These are phyloP conservation scores for Brassica hybrid DNA, from an alignment of 441 rosid genomes.

Conservation along the genomic window DNA sequence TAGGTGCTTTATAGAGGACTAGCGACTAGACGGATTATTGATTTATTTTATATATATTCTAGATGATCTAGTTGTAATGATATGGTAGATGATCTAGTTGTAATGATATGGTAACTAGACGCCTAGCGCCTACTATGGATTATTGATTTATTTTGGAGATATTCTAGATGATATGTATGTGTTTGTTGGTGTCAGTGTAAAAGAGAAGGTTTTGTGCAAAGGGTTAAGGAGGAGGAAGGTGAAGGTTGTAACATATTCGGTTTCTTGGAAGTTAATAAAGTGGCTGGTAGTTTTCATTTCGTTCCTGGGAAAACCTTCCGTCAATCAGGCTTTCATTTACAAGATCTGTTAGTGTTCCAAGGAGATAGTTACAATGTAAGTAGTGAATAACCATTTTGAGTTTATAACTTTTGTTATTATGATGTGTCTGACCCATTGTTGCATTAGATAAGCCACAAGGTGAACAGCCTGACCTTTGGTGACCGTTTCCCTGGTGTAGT, in stretches of 20 bases:
- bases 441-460: slow-evolving; percentile 73
- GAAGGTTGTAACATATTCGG: slow-evolving; percentile 93
- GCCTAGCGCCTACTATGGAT: no score
- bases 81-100: no score
- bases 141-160: no score
- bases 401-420: no score
- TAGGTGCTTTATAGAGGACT: no score
- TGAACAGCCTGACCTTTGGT: slow-evolving; percentile 79
- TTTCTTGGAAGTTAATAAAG: slow-evolving; percentile 87
- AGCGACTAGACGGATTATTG: no score
- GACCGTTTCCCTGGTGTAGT: slow-evolving; percentile 87
- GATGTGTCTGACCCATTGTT: no score
- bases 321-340: slow-evolving; percentile 76
- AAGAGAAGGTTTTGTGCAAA: slow-evolving; percentile 86
- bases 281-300: slow-evolving; percentile 92
- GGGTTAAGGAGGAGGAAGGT: slow-evolving; percentile 87
- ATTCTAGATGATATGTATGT: neutral
- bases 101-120: no score
- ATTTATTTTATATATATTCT: no score
- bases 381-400: no score
- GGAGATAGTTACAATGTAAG: slow-evolving; percentile 83
- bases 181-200: slow-evolving; percentile 60
- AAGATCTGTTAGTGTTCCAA: slow-evolving; percentile 76
- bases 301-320: slow-evolving; percentile 93
- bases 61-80: neutral